Base-by-base conservation (phyloP, 2,329 filamentous ascomycete species). In the Pseudonectria foliicola region DNA sequence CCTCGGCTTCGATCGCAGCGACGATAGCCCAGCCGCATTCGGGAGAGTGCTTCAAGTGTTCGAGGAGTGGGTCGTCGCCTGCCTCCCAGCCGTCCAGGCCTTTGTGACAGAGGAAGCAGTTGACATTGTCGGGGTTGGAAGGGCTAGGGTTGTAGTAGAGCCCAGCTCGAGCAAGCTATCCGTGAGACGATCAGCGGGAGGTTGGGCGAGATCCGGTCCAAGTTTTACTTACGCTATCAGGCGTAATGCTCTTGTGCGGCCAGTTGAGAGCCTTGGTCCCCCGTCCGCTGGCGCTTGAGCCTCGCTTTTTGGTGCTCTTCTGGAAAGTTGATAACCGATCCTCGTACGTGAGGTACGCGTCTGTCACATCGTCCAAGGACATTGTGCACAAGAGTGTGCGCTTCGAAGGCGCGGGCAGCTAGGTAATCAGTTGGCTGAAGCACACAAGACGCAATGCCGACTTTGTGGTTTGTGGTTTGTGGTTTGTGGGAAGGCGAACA, bases 21-120 rank as follows among this genome's bases (percentile, higher is more conserved):
- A 77, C 80, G 36, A 92, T 75, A 0, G 92, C 92, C 83, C 89
- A 96, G 12, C 85, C 87, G 55, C 92, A 98, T 26, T 80, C 70
- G 2, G 79, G 74, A 3, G 86, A 83, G 56, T 95, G 85, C 46
- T 80, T 85, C 21, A 95, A 59, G 60, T 98, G 92, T 56, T 98
- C 92, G 32, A 73, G 71, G 4, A 93, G 68, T 0, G 92, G 86
- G 40, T 87, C 77, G 55, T 98, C 92, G 14, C 80, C 78, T 26
- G 81, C 72, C 52, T 96, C 90, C 92, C 92, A 98, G 40, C 88
- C 89, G 56, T 93, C 88, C 10, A 98, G 72, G 36, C 81, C 77
- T 56, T 86, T 84, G 43, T 78, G 68, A 64, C 92, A 98, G 25
- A 88, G 71, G 60, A 93, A 96, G 60, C 92, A 98, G 48, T 78